phyloP scores from a whole-genome alignment of 1,284 basidiomycete species.

The Blastosporella zonata region DNA sequence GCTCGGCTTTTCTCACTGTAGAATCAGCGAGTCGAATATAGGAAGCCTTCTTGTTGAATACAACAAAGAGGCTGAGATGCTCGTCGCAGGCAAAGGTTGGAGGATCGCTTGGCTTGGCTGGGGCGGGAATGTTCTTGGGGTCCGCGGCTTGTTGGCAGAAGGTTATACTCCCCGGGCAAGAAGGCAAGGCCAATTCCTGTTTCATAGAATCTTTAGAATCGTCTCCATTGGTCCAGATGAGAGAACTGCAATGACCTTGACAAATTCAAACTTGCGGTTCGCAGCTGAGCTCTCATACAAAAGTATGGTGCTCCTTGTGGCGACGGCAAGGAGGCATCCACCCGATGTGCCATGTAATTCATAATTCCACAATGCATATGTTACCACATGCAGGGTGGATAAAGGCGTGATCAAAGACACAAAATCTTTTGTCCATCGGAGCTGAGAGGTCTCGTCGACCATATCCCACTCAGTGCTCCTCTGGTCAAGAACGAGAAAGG shows the following conservation, averaged over 20 bases:
- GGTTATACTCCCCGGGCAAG: conserved; percentile 54
- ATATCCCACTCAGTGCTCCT: conserved; percentile 57
- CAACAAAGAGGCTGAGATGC: conserved; percentile 70
- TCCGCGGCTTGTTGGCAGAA: conserved; percentile 64
- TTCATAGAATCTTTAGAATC: neutral
- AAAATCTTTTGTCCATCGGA: conserved; percentile 78
- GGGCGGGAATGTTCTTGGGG: conserved; percentile 29
- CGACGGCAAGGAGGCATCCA: conserved; percentile 68
- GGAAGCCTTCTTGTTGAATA: conserved; percentile 79
- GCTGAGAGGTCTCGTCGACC: conserved; percentile 64
- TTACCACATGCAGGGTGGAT: conserved; percentile 51
- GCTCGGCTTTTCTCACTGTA: conserved; percentile 69
- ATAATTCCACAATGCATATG: conserved; percentile 64
- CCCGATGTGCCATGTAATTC: conserved; percentile 46
- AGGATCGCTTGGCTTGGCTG: neutral
- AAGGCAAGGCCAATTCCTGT: conserved; percentile 77
- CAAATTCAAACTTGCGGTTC: conserved; percentile 72
- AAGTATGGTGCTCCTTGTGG: conserved; percentile 66
- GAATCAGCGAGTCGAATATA: conserved; percentile 74
- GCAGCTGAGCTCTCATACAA: conserved; percentile 76
- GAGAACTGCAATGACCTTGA: conserved; percentile 50
- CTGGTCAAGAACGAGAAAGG: conserved; percentile 37
- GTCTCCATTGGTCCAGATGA: neutral
- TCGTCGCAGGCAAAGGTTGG: conserved; percentile 46
- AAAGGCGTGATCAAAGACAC: conserved; percentile 67